Evolutionary conservation across 345 rosid genomes (phyloP).

Genomic region (Geranium rotundifolium): DNA sequence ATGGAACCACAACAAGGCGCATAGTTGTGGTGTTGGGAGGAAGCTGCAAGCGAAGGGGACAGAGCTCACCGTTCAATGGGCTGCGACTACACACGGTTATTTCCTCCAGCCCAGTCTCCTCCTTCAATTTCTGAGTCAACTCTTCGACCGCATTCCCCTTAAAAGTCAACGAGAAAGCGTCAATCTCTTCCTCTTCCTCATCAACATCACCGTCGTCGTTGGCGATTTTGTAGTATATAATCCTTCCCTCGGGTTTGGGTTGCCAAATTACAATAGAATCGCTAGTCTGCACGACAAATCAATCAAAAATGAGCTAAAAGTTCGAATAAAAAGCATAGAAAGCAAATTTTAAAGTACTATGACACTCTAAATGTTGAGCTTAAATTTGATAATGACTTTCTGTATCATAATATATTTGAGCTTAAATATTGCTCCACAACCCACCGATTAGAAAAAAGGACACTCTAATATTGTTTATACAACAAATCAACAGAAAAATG

Average conservation of each 20-base stretch:
- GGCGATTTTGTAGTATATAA: conserved; percentile 68
- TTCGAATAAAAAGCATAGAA: too few species aligned
- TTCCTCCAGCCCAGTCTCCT: conserved; percentile 56
- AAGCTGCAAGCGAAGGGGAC: conserved; percentile 80
- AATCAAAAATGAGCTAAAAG: not conserved
- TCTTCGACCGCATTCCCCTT: conserved; percentile 69
- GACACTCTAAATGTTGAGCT: too few species aligned
- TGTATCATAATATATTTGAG: too few species aligned
- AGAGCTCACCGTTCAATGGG: conserved; percentile 78
- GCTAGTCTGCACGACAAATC: conserved; percentile 30
- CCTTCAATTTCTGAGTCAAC: conserved; percentile 54
- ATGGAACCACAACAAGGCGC: conserved; percentile 61
- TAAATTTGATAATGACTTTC: too few species aligned
- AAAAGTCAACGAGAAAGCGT: conserved; percentile 36
- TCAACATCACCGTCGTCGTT: conserved; percentile 65
- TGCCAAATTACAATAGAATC: conserved; percentile 53
- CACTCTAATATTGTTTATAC: too few species aligned
- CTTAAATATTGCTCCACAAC: too few species aligned
- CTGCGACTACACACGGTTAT: conserved; percentile 77
- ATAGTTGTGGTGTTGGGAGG: conserved; percentile 77
- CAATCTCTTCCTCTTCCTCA: conserved; percentile 29
- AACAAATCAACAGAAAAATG: too few species aligned
- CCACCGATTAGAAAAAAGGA: too few species aligned
- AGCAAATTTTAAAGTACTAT: too few species aligned
- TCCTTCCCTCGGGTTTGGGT: conserved; percentile 71